Percentiles rank a stretch among this genome's conserved stretches.
Conservation (phyloP, 2,329 filamentous ascomycete species). For the Fusarium domesticum region DNA sequence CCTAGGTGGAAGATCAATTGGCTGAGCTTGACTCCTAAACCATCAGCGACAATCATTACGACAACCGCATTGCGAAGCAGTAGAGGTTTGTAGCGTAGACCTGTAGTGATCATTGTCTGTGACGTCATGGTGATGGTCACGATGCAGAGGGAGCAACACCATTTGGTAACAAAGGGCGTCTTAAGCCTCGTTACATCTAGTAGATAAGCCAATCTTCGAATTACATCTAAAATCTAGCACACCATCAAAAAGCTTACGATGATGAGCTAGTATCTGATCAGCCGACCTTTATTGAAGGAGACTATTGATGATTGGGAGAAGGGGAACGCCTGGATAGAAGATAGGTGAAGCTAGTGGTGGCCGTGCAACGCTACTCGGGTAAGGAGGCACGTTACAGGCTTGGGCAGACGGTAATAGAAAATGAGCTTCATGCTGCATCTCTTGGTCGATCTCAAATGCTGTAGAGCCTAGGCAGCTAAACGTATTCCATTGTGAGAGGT, state of each 20-base stretch:
- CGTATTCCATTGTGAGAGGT: too few species aligned
- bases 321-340: too few species aligned
- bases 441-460: too few species aligned
- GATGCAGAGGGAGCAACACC: conserved; percentile 11
- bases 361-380: conserved; percentile 14
- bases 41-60: conserved; percentile 3
- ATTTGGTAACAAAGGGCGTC: too few species aligned
- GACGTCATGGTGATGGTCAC: conserved; percentile 32
- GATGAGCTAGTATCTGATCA: conserved; percentile 19
- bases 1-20: not conserved
- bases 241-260: conserved; percentile 3
- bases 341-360: conserved; percentile 8
- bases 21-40: not conserved
- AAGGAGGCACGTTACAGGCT: conserved; percentile 11
- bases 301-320: conserved; percentile 14
- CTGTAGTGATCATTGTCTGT: conserved; percentile 22
- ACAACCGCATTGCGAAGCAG: conserved; percentile 6
- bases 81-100: conserved; percentile 15
- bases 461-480: too few species aligned
- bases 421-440: too few species aligned
- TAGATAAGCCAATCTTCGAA: conserved; percentile 9
- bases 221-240: conserved; percentile 6
- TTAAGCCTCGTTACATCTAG: too few species aligned
- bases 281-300: conserved; percentile 7
- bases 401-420: too few species aligned